Evolutionary conservation across 768 basidiomycete species (phyloP).

Genomic region (Boletus tomentosulus): DNA sequence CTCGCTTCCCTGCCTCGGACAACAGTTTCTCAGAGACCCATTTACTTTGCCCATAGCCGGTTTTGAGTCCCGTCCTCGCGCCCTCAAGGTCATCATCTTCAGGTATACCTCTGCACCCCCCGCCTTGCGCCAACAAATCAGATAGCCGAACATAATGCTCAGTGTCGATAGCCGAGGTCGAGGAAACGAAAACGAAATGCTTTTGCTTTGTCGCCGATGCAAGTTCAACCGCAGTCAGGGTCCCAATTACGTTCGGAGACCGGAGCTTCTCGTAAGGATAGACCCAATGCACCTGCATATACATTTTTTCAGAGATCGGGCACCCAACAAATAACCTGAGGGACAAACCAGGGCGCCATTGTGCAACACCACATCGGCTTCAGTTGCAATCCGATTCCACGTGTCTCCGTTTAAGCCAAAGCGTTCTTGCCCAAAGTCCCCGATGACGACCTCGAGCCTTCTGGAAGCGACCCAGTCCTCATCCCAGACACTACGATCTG

Average conservation of each 20-base stretch:
- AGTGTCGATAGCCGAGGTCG: conserved; percentile 92
- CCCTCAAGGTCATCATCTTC: conserved; percentile 90
- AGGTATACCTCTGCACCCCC: conserved; percentile 62
- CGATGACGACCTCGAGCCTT: conserved; percentile 73
- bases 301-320: background rate
- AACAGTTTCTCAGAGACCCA: conserved; percentile 97
- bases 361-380: conserved; percentile 83
- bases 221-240: conserved; percentile 77
- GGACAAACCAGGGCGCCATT: conserved; percentile 92
- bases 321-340: background rate
- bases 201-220: conserved; percentile 75
- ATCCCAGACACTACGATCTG: conserved; percentile 84
- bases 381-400: conserved; percentile 66
- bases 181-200: conserved; percentile 84
- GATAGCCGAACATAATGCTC: conserved; percentile 87
- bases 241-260: conserved; percentile 88
- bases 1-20: conserved; percentile 85
- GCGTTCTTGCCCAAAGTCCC: conserved; percentile 71
- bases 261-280: conserved; percentile 95
- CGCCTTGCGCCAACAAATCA: conserved; percentile 51
- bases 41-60: conserved; percentile 96
- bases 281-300: conserved; percentile 89
- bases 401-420: conserved; percentile 65
- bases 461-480: conserved; percentile 70
- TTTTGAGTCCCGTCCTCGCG: conserved; percentile 67